These are phyloP conservation scores for Nicotiana noctiflora DNA, from an alignment of 257 asterid species.

Conservation along the genomic window DNA sequence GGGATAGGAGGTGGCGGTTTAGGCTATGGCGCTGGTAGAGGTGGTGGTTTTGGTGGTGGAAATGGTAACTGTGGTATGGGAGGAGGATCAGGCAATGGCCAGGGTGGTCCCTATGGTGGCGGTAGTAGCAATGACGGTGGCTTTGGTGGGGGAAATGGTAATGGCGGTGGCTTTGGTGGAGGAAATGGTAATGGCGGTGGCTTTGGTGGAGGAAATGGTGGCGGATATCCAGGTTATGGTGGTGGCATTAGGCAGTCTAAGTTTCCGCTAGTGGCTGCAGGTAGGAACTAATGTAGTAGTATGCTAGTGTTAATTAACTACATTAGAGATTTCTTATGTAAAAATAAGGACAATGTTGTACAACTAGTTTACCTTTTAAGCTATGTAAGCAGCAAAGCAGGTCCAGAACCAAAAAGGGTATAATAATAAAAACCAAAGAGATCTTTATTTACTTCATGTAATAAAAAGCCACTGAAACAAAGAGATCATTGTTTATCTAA, in stretches of 20 bases:
- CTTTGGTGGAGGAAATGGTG: background rate
- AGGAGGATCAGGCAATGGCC: background rate
- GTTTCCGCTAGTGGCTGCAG: background rate
- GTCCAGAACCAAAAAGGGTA: background rate
- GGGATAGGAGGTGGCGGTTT: slow-evolving; percentile 12
- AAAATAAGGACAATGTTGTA: background rate
- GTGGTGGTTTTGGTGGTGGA: slow-evolving; percentile 20
- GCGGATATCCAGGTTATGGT: background rate
- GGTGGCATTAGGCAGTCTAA: background rate
- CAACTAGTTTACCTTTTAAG: background rate
- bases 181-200: slow-evolving; percentile 4
- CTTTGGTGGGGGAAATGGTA: slow-evolving; percentile 8
- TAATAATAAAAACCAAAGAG: background rate
- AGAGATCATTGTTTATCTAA: background rate
- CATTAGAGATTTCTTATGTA: background rate
- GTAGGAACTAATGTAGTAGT: background rate
- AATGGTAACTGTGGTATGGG: slow-evolving; percentile 14
- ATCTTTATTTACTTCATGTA: background rate
- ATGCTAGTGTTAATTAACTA: background rate
- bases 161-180: slow-evolving; percentile 10
- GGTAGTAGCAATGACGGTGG: slow-evolving; percentile 13
- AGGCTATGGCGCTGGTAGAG: slow-evolving; percentile 23
- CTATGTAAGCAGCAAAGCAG: background rate
- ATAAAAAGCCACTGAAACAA: background rate
- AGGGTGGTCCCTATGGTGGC: background rate